Evolutionary conservation across 2,329 filamentous ascomycete genomes (phyloP).

Genomic region (Cordyceps javanica): DNA sequence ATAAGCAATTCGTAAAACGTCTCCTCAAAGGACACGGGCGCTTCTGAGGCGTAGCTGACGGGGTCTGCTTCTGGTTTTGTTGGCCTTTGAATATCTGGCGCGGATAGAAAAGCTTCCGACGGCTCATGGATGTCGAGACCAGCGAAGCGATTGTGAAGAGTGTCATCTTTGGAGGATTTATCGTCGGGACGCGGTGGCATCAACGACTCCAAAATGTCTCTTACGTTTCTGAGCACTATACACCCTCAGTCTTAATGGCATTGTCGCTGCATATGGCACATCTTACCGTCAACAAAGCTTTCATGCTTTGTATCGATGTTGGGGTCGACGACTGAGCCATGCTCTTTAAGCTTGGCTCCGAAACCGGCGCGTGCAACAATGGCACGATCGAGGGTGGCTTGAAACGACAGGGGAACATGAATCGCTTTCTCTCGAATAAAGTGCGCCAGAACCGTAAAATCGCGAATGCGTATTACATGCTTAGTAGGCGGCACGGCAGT

Average conservation of each 20-base stretch:
- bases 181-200: background rate
- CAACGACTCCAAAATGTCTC: constrained; percentile 16
- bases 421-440: constrained; percentile 13
- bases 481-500: background rate
- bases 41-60: constrained; percentile 17
- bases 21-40: background rate
- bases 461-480: constrained; percentile 14
- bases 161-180: background rate
- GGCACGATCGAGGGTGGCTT: constrained; percentile 16
- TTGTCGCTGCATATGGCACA: background rate
- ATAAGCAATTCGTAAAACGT: background rate
- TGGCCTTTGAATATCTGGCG: constrained; percentile 26
- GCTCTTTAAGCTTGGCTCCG: constrained; percentile 7
- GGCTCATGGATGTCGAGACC: background rate
- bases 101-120: constrained; percentile 19
- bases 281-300: background rate
- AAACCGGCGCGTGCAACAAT: constrained; percentile 17
- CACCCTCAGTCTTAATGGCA: background rate
- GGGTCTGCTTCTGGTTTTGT: constrained; percentile 23
- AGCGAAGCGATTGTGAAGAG: background rate
- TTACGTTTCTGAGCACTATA: constrained; percentile 13
- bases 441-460: constrained; percentile 17
- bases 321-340: background rate
- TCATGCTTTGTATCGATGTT: constrained; percentile 5
- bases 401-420: constrained; percentile 11